These are phyloP conservation scores for Salix arbutifolia DNA, from an alignment of 345 rosid genomes.

Conservation along the genomic window DNA sequence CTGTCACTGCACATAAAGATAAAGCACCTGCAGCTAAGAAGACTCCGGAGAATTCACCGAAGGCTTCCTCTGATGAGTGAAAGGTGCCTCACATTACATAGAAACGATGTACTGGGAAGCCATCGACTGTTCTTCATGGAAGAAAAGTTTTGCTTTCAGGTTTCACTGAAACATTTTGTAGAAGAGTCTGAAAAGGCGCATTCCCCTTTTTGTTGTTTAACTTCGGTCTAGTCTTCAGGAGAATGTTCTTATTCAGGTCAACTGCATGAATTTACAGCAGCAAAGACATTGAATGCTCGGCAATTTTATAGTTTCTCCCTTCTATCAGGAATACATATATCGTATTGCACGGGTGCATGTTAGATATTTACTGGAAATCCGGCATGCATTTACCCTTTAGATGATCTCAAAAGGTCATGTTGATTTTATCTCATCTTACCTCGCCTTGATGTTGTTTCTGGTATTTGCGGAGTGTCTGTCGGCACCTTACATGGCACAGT, in stretches of 20 bases:
- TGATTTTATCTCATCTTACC: neutral
- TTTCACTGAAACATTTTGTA: conserved; percentile 16
- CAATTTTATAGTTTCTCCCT: conserved; percentile 15
- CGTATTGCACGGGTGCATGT: conserved; percentile 14
- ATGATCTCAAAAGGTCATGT: neutral
- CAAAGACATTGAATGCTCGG: conserved; percentile 16
- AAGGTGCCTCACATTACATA: neutral
- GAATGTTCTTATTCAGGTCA: conserved; percentile 15
- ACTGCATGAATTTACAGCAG: conserved; percentile 18
- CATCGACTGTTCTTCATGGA: neutral
- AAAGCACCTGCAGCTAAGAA: conserved; percentile 38
- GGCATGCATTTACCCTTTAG: neutral
- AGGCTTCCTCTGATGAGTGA: conserved; percentile 25
- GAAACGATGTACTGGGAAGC: neutral
- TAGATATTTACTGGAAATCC: neutral
- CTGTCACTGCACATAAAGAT: conserved; percentile 50
- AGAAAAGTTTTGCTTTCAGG: conserved; percentile 6
- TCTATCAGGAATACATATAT: conserved; percentile 11
- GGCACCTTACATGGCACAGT: too few relatives aligned
- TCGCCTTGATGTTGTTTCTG: neutral
- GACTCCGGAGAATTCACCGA: conserved; percentile 88
- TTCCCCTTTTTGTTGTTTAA: conserved; percentile 20
- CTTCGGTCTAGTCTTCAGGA: conserved; percentile 22
- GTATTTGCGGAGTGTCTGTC: neutral
- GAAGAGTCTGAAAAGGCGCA: conserved; percentile 26